Evolutionary conservation across 495 filamentous ascomycete species (phyloP), one percentile per base, ranked within the genome.

Genomic region (Pyronema omphalodes): DNA sequence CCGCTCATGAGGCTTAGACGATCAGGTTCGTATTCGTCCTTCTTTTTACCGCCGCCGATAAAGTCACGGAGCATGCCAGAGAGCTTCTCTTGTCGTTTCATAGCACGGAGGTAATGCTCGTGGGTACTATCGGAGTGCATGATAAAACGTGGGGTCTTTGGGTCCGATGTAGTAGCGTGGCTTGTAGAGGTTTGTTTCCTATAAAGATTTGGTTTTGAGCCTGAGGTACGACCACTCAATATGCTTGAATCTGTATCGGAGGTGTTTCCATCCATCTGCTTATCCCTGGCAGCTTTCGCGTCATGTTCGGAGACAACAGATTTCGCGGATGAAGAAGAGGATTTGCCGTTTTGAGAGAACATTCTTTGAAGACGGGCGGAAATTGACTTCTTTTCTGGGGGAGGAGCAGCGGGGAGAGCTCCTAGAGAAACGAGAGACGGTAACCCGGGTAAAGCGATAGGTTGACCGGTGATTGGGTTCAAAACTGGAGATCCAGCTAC

Each of bases 51-150:
- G 23, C 71, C 73, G 47, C 81, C 83, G 9, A 96, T 71, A 65
- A 94, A 76, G 57, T 83, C 78, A 56, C 87, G 82, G 58, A 94
- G 77, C 73, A 98, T 81, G 63, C 88, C 85, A n/a, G 84, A 81
- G 54, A 98, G 71, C 66, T 94, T 98, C 70, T 98, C 89, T 67
- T 98, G 89, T 46, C 91, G 77, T 65, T 86, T 86, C 49, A 82
- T 80, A 55, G 81, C 83, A 64, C 85, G 89, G 14, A 98, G 77
- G 58, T 86, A 75, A 65, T 98, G 91, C 55, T 83, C 79, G 62
- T 98, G 91, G 7, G 78, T 75, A 60, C 82, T 82, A 57, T 84
- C 77, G 3, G 73, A 66, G 37, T 73, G 65, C 15, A 73, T 54
- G 62, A 78, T 76, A 62, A 82, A 86, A 12, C 82, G 76, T 59